Evolutionary conservation across 2,329 filamentous ascomycete species (phyloP).

Genomic region (Tolypocladium tropicale): DNA sequence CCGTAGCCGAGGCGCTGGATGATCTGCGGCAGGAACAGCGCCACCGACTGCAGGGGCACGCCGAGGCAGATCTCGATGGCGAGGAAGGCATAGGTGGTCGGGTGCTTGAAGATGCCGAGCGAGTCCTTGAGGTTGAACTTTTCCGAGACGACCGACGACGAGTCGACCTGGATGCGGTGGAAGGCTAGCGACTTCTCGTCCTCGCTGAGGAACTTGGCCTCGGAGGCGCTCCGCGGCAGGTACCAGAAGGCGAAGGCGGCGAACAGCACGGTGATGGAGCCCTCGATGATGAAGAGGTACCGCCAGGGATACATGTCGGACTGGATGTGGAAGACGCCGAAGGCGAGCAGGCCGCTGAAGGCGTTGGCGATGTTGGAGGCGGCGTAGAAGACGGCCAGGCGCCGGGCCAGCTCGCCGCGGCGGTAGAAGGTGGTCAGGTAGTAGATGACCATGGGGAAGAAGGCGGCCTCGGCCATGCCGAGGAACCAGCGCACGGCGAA

Average conservation of each 20-base stretch:
- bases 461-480: constrained; percentile 45
- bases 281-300: constrained; percentile 45
- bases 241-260: constrained; percentile 58
- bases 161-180: constrained; percentile 66
- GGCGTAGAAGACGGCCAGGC: constrained; percentile 60
- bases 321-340: constrained; percentile 37
- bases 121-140: constrained; percentile 40
- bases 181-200: constrained; percentile 60
- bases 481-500: constrained; percentile 39
- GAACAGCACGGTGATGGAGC: constrained; percentile 47
- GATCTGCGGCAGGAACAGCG: constrained; percentile 46
- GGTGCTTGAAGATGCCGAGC: constrained; percentile 39
- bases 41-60: constrained; percentile 45
- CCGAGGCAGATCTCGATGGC: constrained; percentile 49
- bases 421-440: constrained; percentile 43
- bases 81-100: constrained; percentile 38
- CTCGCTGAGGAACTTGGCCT: constrained; percentile 54
- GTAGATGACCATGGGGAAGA: constrained; percentile 43
- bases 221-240: constrained; percentile 52
- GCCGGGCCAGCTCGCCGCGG: constrained; percentile 31
- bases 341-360: constrained; percentile 37
- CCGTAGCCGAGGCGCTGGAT: constrained; percentile 36
- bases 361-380: constrained; percentile 61
- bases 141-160: constrained; percentile 50
- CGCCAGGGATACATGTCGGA: constrained; percentile 31